These are phyloP conservation scores for Tuctoria greenei DNA, from an alignment of 176 grass and related monocot species.

Conservation along the genomic window DNA sequence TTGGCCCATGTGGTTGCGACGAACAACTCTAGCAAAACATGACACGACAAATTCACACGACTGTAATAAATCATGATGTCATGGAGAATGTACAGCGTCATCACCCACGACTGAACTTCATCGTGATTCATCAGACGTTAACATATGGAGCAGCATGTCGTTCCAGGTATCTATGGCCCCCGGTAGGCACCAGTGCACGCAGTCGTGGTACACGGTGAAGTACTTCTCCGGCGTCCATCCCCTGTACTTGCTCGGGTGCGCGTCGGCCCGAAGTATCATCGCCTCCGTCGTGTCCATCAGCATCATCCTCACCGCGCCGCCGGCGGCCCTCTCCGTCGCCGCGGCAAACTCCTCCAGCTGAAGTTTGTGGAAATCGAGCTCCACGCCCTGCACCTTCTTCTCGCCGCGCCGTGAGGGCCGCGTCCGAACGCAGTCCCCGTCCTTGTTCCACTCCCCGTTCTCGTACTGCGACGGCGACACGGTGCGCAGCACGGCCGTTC, in stretches of 20 bases:
- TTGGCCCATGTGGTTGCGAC: too few relatives aligned
- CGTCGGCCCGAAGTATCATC: constrained; percentile 55
- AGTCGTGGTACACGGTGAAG: constrained; percentile 51
- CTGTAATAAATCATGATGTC: not conserved
- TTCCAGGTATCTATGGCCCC: constrained; percentile 62
- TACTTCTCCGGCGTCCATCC: constrained; percentile 42
- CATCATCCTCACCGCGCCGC: constrained; percentile 21
- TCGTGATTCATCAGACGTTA: not conserved
- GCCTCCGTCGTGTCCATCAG: constrained; percentile 65
- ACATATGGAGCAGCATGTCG: constrained; percentile 56
- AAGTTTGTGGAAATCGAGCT: constrained; percentile 22
- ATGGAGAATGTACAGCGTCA: too few relatives aligned
- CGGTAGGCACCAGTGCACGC: constrained; percentile 68
- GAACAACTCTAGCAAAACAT: not conserved
- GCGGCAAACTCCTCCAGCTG: constrained; percentile 44
- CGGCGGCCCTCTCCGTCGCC: constrained; percentile 25
- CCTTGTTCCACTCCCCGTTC: constrained; percentile 62
- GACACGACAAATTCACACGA: not conserved
- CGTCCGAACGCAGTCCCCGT: constrained; percentile 49
- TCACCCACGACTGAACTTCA: too few relatives aligned
- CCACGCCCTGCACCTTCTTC: constrained; percentile 27
- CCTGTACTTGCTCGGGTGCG: constrained; percentile 62
- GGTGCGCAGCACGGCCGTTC: constrained; percentile 44
- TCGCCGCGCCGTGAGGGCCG: constrained; percentile 39
- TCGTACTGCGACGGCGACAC: constrained; percentile 74